phyloP scores from a whole-genome alignment of 169 alveolate species.

The Plasmodium knowlesi region DNA sequence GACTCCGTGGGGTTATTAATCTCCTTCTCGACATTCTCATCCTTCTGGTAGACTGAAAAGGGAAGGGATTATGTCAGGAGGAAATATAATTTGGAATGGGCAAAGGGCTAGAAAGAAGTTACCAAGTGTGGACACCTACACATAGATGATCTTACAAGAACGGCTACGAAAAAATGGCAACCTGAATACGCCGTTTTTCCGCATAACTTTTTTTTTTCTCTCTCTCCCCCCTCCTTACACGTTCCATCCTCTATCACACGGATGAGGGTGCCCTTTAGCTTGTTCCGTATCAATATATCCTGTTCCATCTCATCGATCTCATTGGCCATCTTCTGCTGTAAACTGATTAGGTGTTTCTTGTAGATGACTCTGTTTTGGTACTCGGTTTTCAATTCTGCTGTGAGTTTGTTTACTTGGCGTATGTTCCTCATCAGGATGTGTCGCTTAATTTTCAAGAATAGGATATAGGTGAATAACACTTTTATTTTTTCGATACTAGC shows the following conservation, averaged over 20 bases:
- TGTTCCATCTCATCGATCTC: conserved; percentile 7
- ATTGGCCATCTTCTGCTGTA: neutral
- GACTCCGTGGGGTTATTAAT: neutral
- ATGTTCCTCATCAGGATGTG: conserved; percentile 15
- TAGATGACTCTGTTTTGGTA: conserved; percentile 58
- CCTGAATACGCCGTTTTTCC: neutral
- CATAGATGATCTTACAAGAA: neutral
- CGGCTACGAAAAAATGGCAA: neutral
- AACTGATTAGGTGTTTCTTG: conserved; percentile 18
- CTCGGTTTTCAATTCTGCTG: conserved; percentile 2
- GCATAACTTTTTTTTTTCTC: neutral
- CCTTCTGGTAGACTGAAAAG: conserved; percentile 33
- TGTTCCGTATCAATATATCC: neutral
- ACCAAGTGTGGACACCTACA: neutral
- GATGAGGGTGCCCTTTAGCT: conserved; percentile 9
- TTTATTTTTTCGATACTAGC: conserved; percentile 28
- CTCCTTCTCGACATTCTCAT: neutral
- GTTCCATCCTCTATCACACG: conserved; percentile 40
- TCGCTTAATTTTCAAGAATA: conserved; percentile 45
- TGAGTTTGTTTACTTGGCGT: neutral
- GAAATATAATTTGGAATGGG: neutral
- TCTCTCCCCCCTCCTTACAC: neutral
- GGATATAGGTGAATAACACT: conserved; percentile 16
- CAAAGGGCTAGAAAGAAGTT: neutral
- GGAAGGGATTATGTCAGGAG: neutral